Evolutionary conservation across 306 rosid species (phyloP).

Genomic region (Quercus robur): DNA sequence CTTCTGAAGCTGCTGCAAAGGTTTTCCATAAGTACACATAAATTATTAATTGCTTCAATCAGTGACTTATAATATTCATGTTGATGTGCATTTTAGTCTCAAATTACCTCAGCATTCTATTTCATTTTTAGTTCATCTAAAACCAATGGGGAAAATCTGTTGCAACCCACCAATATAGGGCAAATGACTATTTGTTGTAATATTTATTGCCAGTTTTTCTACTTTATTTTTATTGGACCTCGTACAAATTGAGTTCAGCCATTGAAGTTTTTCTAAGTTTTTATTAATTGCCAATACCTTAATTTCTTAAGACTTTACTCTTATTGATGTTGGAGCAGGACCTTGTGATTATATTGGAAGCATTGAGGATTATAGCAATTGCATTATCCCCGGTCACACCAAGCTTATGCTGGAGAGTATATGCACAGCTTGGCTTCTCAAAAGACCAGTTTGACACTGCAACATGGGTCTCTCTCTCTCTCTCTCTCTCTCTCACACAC

Average conservation of each 20-base stretch:
- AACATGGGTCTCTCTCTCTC: constrained; percentile 73
- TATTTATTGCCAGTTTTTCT: background rate
- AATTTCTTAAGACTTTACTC: background rate
- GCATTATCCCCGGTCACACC: constrained; percentile 80
- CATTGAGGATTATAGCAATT: constrained; percentile 75
- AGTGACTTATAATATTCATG: background rate
- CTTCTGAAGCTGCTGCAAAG: constrained; percentile 84
- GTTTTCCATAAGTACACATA: constrained; percentile 18
- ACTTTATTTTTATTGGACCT: background rate
- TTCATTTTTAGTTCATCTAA: background rate
- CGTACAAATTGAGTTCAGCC: background rate
- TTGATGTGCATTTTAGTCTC: background rate
- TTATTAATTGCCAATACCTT: constrained; percentile 11
- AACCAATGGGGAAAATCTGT: background rate
- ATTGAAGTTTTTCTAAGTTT: background rate
- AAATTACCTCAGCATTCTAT: background rate
- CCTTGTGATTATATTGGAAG: constrained; percentile 87
- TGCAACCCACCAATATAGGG: background rate
- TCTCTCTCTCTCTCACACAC: constrained; percentile 27
- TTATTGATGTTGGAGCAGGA: constrained; percentile 54
- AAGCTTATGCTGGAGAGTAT: constrained; percentile 79
- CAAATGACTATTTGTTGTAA: background rate
- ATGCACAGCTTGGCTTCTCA: constrained; percentile 80
- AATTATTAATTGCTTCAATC: background rate
- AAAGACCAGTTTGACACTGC: constrained; percentile 65